Base-by-base conservation (phyloP, 1,284 basidiomycete genomes). In the Tilletia horrida region DNA sequence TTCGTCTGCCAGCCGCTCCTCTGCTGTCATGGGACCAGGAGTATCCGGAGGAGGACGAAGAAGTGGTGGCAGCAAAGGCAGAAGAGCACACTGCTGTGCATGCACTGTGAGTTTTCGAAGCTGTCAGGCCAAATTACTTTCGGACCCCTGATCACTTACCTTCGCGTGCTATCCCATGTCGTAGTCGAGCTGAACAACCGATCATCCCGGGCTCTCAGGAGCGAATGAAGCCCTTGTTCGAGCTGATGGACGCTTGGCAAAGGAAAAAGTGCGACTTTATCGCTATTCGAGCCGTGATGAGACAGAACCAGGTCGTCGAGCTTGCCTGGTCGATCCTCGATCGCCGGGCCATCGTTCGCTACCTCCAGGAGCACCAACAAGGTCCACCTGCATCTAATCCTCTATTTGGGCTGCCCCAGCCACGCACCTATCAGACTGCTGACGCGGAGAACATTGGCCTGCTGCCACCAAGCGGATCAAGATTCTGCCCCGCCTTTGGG, bases 1-100 rank as follows among this genome's bases (percentile, higher is more conserved):
- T 40, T 40, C 35, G 4, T 40, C 6, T 4, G 4, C 4, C 35
- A 40, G 35, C 35, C 35, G 35, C 35, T 40, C 35, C 35, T 11
- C 50, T 52, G 13, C 50, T 25, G 14, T 52, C 50, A 7, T 52
- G 50, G 50, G 50, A 52, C 27, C 50, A 52, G 13, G 50, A 52
- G 14, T 52, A 7, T 21, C 21, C 21, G 6, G 50, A 52, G 50
- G 13, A 25, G n/a, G 50, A 52, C 11, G 13, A 25, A 23, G 50
- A 52, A 13, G 13, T 52, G 6, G 23, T 21, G 11, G 50, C 6
- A 25, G 50, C 50, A 21, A 52, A 52, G 50, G 35, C 11, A 11
- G 50, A 52, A 7, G 21, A 52, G 50, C 21, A 23, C 14, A 52
- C 50, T 25, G 11, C 50, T 13, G 3, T 25, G 16, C 21, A 52